Evolutionary conservation across 169 alveolate species (phyloP).

Genomic region (Eimeria mitis): DNA sequence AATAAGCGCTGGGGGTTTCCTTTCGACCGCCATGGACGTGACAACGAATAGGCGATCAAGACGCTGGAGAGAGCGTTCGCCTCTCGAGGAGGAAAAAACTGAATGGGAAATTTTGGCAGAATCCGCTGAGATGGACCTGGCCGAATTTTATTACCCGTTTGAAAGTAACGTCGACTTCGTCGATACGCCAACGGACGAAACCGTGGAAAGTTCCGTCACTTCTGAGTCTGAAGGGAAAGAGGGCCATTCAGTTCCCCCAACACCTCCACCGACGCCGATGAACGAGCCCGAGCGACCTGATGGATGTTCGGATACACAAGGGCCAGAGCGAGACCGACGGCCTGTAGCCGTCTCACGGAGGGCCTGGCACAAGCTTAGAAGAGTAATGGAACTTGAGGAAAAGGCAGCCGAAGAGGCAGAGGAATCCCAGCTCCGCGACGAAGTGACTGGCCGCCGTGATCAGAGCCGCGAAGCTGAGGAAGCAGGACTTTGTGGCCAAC

Average conservation of each 20-base stretch:
- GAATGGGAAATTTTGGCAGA: neutral
- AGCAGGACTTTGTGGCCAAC: neutral
- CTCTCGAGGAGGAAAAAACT: neutral
- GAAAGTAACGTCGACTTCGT: neutral
- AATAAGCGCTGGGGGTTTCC: neutral
- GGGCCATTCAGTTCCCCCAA: neutral
- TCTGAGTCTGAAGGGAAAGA: neutral
- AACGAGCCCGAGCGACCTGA: neutral
- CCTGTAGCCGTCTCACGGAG: neutral
- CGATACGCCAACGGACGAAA: neutral
- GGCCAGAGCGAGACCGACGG: neutral
- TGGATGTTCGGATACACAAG: neutral
- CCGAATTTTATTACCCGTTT: conserved; percentile 12
- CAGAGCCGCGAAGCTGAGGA: neutral
- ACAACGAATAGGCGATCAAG: neutral
- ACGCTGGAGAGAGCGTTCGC: conserved; percentile 6
- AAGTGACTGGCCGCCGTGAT: neutral
- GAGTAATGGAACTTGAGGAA: neutral
- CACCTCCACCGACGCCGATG: neutral
- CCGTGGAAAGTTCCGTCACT: neutral
- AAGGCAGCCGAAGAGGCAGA: neutral
- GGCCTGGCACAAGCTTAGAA: conserved; percentile 29
- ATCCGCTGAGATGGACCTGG: neutral
- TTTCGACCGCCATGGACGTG: neutral
- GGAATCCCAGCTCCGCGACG: neutral